Evolutionary conservation across 768 basidiomycete species (phyloP), one percentile per base, ranked within the genome.

Genomic region (Lyophyllum atratum): DNA sequence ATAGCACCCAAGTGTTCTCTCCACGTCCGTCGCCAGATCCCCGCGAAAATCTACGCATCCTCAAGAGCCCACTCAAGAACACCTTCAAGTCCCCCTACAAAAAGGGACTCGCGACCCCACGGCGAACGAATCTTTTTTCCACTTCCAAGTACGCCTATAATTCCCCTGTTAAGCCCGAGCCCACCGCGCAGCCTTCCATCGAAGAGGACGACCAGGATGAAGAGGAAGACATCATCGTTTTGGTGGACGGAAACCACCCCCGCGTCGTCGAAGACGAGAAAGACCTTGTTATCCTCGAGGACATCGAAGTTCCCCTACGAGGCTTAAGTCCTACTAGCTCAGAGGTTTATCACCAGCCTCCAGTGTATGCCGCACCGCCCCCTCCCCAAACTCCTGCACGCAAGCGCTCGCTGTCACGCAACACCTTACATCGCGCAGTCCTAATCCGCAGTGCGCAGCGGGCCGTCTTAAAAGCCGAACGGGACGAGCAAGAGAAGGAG

Each of bases 251-350:
- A 21, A 76, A 86, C 53, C 74, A 83, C 60, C 87, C 88, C 3
- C 80, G 81, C 15, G 87, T 90, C 7, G 80, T 89, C 0, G 83
- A 89, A 62, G 87, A 89, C 55, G 89, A 85, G 29, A 77, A 75
- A 50, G 89, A 89, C 56, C 81, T 90, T 33, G 80, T 90, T 42
- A 89, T 91, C 54, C 72, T 90, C 17, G 89, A 91, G 66, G 83
- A 86, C 52, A 80, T 89, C n/a, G 79, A 81, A 8, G 59, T 68
- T 24, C 54, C 59, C 26, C 19, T 56, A 39, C 28, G 60, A n/a
- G 54, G 61, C 19, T 61, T 64, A 34, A 46, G 52, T 29, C 49
- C 65, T 11, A 56, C 62, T 43, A 53, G 54, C 25, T 56, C 55
- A 43, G 62, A 49, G 48, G 56, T 15, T 47, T 60, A 44, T 7